Percentiles rank a stretch among this genome's conserved stretches.
These are phyloP conservation scores for Trichocladium antarcticum DNA, from an alignment of 495 filamentous ascomycete genomes.

Conservation along the genomic window DNA sequence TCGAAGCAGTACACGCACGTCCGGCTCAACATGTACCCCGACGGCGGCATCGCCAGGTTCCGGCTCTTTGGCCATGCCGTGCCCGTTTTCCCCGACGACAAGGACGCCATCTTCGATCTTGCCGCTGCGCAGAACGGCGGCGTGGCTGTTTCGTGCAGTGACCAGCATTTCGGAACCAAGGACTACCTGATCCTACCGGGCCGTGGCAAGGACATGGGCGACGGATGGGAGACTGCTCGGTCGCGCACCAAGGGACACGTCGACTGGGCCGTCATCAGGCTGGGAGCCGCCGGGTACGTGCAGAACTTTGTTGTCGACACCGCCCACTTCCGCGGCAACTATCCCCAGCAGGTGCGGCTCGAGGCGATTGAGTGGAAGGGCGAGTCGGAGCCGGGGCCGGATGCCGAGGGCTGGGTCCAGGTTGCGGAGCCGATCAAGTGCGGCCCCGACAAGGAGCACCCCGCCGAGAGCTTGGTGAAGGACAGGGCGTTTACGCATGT, in stretches of 20 bases:
- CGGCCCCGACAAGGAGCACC: slow-evolving; percentile 74
- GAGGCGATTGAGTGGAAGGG: slow-evolving; percentile 50
- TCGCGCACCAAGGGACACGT: slow-evolving; percentile 64
- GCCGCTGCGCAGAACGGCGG: slow-evolving; percentile 75
- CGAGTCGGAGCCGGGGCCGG: slow-evolving; percentile 44
- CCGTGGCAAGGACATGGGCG: slow-evolving; percentile 82
- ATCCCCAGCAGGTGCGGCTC: slow-evolving; percentile 63
- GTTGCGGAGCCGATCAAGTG: slow-evolving; percentile 56
- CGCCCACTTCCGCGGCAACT: slow-evolving; percentile 84
- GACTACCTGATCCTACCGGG: slow-evolving; percentile 78
- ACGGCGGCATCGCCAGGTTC: slow-evolving; percentile 86
- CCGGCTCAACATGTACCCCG: slow-evolving; percentile 79
- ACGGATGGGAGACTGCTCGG: slow-evolving; percentile 88
- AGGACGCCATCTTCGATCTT: slow-evolving; percentile 61
- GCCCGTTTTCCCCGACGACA: slow-evolving; percentile 53
- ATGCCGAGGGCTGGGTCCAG: slow-evolving; percentile 58
- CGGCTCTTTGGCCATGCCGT: slow-evolving; percentile 70
- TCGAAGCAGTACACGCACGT: slow-evolving; percentile 72
- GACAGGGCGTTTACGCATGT: slow-evolving; percentile 61
- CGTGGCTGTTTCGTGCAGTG: slow-evolving; percentile 61
- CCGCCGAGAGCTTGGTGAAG: slow-evolving; percentile 44
- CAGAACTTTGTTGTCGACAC: slow-evolving; percentile 73
- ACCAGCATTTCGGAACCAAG: slow-evolving; percentile 78
- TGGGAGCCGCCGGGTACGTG: slow-evolving; percentile 62
- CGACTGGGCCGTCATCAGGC: slow-evolving; percentile 74